These are phyloP conservation scores for Flagelloscypha sp. DNA, from an alignment of 768 basidiomycete genomes.

Conservation along the genomic window DNA sequence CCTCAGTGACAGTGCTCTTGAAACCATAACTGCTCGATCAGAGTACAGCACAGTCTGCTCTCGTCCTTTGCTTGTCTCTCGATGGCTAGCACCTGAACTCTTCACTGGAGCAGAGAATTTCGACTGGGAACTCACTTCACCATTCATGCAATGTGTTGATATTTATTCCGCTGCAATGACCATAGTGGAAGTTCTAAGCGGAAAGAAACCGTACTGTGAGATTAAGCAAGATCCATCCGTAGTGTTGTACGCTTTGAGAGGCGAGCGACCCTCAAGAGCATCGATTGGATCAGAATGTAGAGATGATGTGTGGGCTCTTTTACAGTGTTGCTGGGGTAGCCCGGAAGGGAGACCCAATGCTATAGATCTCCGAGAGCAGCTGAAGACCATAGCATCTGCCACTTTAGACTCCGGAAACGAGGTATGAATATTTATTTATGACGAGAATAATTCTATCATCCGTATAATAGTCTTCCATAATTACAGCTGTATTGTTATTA, in stretches of 20 bases:
- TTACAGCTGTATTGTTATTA: too few relatives aligned
- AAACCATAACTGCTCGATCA: too few relatives aligned
- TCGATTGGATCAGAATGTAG: not conserved
- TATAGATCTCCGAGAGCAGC: too few relatives aligned
- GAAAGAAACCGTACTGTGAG: conserved; percentile 3
- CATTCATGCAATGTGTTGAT: conserved; percentile 2
- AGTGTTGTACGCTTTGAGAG: conserved; percentile 4
- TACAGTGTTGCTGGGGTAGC: conserved; percentile 5
- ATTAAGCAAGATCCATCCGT: conserved; percentile 6
- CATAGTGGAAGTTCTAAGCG: conserved; percentile 9
- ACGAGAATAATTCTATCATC: too few relatives aligned
- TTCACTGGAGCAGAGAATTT: conserved; percentile 4
- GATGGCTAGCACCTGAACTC: conserved; percentile 9
- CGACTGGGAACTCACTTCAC: too few relatives aligned
- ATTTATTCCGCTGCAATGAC: conserved; percentile 10
- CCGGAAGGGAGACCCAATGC: conserved; percentile 3
- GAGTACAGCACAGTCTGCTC: too few relatives aligned
- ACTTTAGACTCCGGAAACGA: too few relatives aligned
- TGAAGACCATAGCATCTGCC: too few relatives aligned
- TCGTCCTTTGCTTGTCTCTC: too few relatives aligned
- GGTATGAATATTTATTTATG: too few relatives aligned
- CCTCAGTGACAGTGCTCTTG: too few relatives aligned
- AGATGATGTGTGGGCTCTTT: conserved; percentile 6
- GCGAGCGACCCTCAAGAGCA: conserved; percentile 2
- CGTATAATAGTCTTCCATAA: too few relatives aligned